These are phyloP conservation scores for Crucibulum cyathiforme DNA, from an alignment of 1,284 basidiomycete genomes.

Conservation along the genomic window DNA sequence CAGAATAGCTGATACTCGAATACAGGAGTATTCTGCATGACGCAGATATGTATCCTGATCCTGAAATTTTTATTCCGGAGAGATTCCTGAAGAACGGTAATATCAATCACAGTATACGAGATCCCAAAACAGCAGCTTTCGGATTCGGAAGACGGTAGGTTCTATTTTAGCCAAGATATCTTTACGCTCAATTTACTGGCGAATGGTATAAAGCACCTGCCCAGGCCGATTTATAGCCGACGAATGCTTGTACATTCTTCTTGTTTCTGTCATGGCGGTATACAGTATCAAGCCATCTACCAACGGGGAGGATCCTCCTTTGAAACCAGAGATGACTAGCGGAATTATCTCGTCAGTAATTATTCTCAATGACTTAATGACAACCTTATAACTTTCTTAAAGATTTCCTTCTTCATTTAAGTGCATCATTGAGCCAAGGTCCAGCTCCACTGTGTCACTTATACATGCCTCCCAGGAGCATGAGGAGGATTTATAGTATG, in stretches of 20 bases:
- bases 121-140: constrained; percentile 17
- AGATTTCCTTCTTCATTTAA: background rate
- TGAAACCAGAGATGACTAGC: background rate
- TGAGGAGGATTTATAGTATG: too few relatives aligned
- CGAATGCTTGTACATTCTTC: background rate
- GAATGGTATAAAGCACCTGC: background rate
- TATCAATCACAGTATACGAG: background rate
- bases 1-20: background rate
- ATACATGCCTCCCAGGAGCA: too few relatives aligned
- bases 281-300: background rate
- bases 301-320: background rate
- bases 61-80: constrained; percentile 23
- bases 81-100: constrained; percentile 13
- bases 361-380: background rate
- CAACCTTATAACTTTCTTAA: background rate
- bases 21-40: constrained; percentile 20
- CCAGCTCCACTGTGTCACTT: too few relatives aligned
- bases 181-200: background rate
- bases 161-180: background rate
- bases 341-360: background rate
- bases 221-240: background rate
- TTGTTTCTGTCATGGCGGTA: constrained; percentile 22
- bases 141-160: constrained; percentile 25
- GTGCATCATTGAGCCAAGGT: background rate
- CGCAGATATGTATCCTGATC: constrained; percentile 14